A percentile compares a stretch with the other conserved stretches of the same genome.
phyloP scores from a whole-genome alignment of 1,284 basidiomycete genomes.

The Malassezia vespertilionis region DNA sequence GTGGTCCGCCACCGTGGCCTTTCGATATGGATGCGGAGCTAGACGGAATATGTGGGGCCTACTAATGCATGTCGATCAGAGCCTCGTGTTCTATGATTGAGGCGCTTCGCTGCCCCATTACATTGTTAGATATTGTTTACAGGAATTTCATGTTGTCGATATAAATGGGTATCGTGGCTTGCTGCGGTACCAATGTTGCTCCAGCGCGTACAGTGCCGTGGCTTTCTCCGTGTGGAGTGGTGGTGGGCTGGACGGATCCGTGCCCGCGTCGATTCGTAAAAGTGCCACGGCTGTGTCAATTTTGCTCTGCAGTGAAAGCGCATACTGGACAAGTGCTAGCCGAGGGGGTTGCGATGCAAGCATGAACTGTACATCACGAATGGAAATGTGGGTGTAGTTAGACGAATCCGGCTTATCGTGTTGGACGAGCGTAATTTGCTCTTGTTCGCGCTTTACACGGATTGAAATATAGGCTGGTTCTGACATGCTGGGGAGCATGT shows the following conservation, averaged over 20 bases:
- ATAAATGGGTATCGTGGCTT: neutral
- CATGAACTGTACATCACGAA: too few species aligned
- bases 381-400: too few species aligned
- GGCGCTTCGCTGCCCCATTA: conserved; percentile 19
- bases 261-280: too few species aligned
- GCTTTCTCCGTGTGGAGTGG: neutral
- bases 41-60: conserved; percentile 12
- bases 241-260: neutral
- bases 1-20: conserved; percentile 9
- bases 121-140: too few species aligned
- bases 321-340: too few species aligned
- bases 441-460: conserved; percentile 2
- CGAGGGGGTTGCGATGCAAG: too few species aligned
- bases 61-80: conserved; percentile 17
- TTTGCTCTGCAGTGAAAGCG: too few species aligned
- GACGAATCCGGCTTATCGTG: too few species aligned
- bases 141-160: too few species aligned
- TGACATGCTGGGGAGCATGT: neutral
- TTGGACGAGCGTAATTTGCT: neutral
- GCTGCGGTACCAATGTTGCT: conserved; percentile 8
- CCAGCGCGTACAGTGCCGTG: neutral
- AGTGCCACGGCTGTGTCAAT: too few species aligned
- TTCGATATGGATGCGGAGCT: conserved; percentile 17
- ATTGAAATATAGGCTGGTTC: neutral
- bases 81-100: conserved; percentile 2